Percentiles rank a stretch among this genome's conserved stretches.
Conservation (phyloP, 2,329 filamentous ascomycete genomes). For the Fusarium odoratissimum region DNA sequence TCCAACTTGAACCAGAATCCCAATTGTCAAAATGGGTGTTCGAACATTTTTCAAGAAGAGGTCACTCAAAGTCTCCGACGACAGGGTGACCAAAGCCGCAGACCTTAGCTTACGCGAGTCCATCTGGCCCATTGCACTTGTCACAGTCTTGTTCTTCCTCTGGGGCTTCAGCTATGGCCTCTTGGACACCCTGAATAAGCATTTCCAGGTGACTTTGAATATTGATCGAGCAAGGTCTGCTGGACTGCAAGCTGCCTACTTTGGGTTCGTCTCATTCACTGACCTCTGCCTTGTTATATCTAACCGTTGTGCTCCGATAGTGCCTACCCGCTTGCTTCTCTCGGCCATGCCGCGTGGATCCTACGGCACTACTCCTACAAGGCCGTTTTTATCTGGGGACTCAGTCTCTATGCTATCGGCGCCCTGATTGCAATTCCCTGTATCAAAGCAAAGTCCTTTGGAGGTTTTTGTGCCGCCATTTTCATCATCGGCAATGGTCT, state of each 20-base stretch:
- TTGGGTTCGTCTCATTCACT: conserved; percentile 60
- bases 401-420: conserved; percentile 73
- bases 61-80: conserved; percentile 58
- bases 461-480: conserved; percentile 77
- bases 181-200: conserved; percentile 62
- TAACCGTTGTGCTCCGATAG: conserved; percentile 45
- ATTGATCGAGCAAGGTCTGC: conserved; percentile 58
- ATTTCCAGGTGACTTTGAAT: conserved; percentile 59
- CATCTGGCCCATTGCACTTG: conserved; percentile 71
- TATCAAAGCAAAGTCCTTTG: conserved; percentile 73
- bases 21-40: conserved; percentile 52
- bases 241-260: conserved; percentile 64
- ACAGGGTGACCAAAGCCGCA: conserved; percentile 55
- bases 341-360: conserved; percentile 72
- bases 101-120: conserved; percentile 75
- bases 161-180: conserved; percentile 61
- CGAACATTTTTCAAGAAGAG: conserved; percentile 58
- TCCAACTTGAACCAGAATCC: not conserved
- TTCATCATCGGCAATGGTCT: conserved; percentile 81
- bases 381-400: conserved; percentile 75
- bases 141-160: conserved; percentile 60
- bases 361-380: conserved; percentile 74
- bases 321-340: conserved; percentile 76
- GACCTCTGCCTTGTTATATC: conserved; percentile 1
- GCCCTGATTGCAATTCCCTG: conserved; percentile 66